Evolutionary conservation across 2,329 filamentous ascomycete species (phyloP).

Genomic region (Venturia carpophila): DNA sequence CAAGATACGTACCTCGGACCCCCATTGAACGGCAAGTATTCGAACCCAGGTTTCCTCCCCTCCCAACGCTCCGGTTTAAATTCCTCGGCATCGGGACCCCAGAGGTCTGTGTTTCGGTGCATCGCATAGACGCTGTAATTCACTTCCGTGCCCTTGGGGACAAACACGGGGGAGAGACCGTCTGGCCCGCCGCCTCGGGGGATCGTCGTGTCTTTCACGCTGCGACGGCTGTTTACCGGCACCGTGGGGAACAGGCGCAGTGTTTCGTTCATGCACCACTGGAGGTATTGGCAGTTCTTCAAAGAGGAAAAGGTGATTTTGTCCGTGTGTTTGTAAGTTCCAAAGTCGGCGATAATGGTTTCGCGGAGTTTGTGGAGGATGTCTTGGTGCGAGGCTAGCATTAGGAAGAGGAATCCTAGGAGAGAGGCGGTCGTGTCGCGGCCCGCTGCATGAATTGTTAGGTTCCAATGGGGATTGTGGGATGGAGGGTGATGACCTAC

Average conservation of each 20-base stretch:
- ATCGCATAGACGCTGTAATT: constrained; percentile 62
- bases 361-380: constrained; percentile 13
- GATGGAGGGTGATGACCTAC: neutral
- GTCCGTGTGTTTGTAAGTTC: constrained; percentile 1
- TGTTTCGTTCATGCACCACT: constrained; percentile 18
- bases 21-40: constrained; percentile 34
- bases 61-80: constrained; percentile 35
- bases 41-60: constrained; percentile 29
- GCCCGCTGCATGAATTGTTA: constrained; percentile 30
- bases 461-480: neutral
- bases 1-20: constrained; percentile 28
- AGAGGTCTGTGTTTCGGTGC: constrained; percentile 57
- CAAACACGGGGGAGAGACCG: constrained; percentile 4
- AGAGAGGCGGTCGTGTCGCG: constrained; percentile 48
- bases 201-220: constrained; percentile 13
- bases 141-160: constrained; percentile 53
- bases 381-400: constrained; percentile 12
- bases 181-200: constrained; percentile 17
- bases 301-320: constrained; percentile 10
- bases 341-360: constrained; percentile 9
- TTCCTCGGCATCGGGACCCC: constrained; percentile 38
- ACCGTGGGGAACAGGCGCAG: constrained; percentile 17
- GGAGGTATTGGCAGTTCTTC: constrained; percentile 15
- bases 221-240: constrained; percentile 14
- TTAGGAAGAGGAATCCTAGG: constrained; percentile 39